These are phyloP conservation scores for Plasmopara viticola DNA, from an alignment of 352 stramenopile species.

Conservation along the genomic window DNA sequence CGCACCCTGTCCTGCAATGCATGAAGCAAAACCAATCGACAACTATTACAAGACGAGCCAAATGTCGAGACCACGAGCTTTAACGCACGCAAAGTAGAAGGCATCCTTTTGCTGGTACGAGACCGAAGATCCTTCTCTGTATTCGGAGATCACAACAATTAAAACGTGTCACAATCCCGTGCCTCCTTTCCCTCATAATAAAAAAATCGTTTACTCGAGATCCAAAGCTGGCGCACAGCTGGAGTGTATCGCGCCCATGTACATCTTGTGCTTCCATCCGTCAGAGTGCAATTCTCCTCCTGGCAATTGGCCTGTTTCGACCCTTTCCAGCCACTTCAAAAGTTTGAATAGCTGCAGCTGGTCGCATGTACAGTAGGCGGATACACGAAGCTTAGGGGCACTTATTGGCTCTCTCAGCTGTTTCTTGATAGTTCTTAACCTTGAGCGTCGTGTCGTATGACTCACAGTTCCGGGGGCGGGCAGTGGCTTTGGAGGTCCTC, in stretches of 20 bases:
- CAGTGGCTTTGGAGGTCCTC: slow-evolving; percentile 28
- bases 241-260: slow-evolving; percentile 82
- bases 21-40: neutral
- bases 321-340: slow-evolving; percentile 80
- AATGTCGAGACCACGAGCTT: too few relatives aligned
- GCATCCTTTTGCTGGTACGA: slow-evolving; percentile 74
- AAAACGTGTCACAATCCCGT: slow-evolving; percentile 4
- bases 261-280: slow-evolving; percentile 81
- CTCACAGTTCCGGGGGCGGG: slow-evolving; percentile 43
- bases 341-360: slow-evolving; percentile 82
- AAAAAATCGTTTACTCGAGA: slow-evolving; percentile 21
- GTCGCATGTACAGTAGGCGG: slow-evolving; percentile 82
- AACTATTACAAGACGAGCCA: neutral
- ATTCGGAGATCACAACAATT: slow-evolving; percentile 1
- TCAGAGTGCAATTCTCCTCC: slow-evolving; percentile 72
- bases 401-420: slow-evolving; percentile 63
- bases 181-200: neutral
- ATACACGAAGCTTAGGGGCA: slow-evolving; percentile 73
- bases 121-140: slow-evolving; percentile 12
- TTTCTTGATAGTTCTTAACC: slow-evolving; percentile 83
- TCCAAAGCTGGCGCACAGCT: slow-evolving; percentile 44
- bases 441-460: slow-evolving; percentile 66
- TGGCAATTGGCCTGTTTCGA: slow-evolving; percentile 69
- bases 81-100: slow-evolving; percentile 77
- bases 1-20: slow-evolving; percentile 58